Evolutionary conservation across 2,329 filamentous ascomycete genomes (phyloP).

Genomic region (Aspergillus sp.): DNA sequence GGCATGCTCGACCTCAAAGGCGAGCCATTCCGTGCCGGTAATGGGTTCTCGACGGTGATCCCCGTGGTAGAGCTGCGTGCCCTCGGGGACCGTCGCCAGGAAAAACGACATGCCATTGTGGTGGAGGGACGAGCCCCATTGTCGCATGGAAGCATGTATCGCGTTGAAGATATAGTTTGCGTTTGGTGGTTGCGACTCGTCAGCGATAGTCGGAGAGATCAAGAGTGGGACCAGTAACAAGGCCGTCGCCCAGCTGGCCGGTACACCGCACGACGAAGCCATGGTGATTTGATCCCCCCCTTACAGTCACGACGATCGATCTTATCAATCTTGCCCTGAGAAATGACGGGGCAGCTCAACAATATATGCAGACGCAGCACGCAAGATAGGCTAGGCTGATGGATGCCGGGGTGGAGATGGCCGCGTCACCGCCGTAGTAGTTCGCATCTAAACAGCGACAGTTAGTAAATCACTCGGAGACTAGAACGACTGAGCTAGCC

Average conservation of each 20-base stretch:
- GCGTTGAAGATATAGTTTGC: conserved; percentile 69
- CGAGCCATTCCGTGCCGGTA: conserved; percentile 64
- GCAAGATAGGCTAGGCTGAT: not conserved
- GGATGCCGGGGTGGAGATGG: not conserved
- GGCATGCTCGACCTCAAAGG: conserved; percentile 74
- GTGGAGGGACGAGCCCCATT: conserved; percentile 70
- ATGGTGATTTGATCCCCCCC: not conserved
- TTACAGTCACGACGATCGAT: not conserved
- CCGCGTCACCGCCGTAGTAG: no score
- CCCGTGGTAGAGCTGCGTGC: conserved; percentile 68
- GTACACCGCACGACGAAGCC: not conserved
- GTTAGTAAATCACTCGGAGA: no score
- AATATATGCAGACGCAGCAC: not conserved
- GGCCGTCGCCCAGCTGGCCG: not conserved
- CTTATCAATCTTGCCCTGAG: not conserved
- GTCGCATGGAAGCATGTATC: conserved; percentile 67
- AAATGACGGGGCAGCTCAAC: not conserved
- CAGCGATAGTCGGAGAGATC: not conserved
- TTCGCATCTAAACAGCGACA: no score
- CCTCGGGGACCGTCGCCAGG: conserved; percentile 61
- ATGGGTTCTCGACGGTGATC: conserved; percentile 46
- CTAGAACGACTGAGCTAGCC: no score
- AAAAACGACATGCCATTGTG: conserved; percentile 77
- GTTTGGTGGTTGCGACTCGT: conserved; percentile 37
- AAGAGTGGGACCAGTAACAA: not conserved